Base-by-base conservation (phyloP, 805 yeast species). In the Kazachstania psychrophila region DNA sequence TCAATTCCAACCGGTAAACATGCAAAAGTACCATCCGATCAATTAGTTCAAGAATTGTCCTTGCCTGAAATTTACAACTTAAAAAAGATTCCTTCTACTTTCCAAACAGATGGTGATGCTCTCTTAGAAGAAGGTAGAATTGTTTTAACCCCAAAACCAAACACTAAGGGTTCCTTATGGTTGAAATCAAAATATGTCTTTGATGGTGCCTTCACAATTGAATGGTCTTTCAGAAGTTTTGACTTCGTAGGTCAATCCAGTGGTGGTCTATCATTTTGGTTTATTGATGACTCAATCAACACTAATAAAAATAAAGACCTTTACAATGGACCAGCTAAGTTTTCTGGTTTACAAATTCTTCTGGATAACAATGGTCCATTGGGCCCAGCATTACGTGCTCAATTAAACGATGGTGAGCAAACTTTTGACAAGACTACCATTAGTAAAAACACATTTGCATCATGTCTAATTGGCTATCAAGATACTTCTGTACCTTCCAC, bases 401-500 rank as follows among this genome's bases (percentile, higher is more conserved):
- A 67, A 43, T 61, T 73, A 39, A 75, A 71, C 47, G 89, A 81
- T 54, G 82, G 82, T 0, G 41, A 73, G 0, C 57, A 60, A 20
- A 56, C 54, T 9, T 52, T 62, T 10, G 27, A 38, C 3, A 37
- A 42, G 12, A 42, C 42, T 2, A 46, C 48, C 3, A 49, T 62
- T 8, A 58, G 62, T 37, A 48, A 52, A 3, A 41, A 50, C 25
- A 53, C 74, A 0, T 62, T 77, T 43, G 81, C 79, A 1, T 65
- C 72, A 10, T 78, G 85, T 60, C 56, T 63, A n/a, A 55, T 77
- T 45, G 62, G 65, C 8, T 82, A 72, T 47, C 79, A 80, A 53
- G 77, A 75, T 47, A 73, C 85, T 0, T 73, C 73, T 43, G 83
- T 80, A 5, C 94, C 94, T 9, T 63, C 72, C 17, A 78, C 83